Evolutionary conservation across 208 protist genomes (phyloP).

Genomic region (Leishmania lainsoni): DNA sequence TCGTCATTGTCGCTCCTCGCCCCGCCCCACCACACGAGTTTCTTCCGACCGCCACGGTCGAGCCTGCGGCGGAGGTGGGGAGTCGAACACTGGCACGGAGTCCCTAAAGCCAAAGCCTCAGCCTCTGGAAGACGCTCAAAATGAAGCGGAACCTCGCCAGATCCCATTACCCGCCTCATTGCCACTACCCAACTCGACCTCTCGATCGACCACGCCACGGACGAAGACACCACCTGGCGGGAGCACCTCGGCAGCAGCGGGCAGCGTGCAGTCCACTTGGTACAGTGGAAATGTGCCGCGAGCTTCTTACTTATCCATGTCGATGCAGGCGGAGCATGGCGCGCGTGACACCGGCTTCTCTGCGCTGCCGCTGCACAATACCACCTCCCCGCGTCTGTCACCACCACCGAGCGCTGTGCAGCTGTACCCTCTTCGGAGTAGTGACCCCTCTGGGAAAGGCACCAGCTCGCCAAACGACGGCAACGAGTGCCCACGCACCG

Average conservation of each 20-base stretch:
- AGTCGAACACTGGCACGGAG: not conserved
- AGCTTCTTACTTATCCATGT: not conserved
- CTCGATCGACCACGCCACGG: not conserved
- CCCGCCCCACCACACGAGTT: conserved; percentile 8
- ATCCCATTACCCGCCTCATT: conserved; percentile 1
- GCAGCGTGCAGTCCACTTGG: not conserved
- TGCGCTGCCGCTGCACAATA: conserved; percentile 3
- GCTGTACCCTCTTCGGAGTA: not conserved
- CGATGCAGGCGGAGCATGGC: not conserved
- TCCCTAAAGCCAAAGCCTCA: not conserved
- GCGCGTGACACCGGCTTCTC: not conserved
- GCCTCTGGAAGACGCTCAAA: not conserved
- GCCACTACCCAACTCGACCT: not conserved
- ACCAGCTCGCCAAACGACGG: not conserved
- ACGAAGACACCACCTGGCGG: not conserved
- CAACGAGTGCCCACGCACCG: not conserved
- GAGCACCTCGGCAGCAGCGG: not conserved
- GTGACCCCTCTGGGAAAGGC: not conserved
- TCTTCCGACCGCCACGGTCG: not conserved
- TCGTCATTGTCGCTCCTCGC: conserved; percentile 53
- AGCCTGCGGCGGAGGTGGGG: not conserved
- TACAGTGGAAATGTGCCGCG: not conserved
- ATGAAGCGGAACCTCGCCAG: not conserved
- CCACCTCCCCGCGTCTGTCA: conserved; percentile 1
- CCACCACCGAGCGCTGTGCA: conserved; percentile 5